Evolutionary conservation across 176 grass and related monocot genomes (phyloP).

Genomic region (Eremochloa ophiuroides): DNA sequence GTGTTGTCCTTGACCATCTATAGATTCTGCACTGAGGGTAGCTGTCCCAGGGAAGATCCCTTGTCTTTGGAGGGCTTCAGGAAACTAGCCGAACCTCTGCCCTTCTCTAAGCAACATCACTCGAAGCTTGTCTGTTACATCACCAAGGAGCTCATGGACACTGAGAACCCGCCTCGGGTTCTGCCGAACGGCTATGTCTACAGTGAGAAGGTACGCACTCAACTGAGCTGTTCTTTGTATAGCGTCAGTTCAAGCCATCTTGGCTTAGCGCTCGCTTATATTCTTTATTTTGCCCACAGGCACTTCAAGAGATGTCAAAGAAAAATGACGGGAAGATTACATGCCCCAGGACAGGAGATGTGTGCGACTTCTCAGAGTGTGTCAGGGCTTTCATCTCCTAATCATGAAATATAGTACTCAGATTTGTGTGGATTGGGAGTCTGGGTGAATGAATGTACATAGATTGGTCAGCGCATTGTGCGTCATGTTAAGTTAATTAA

Average conservation of each 20-base stretch:
- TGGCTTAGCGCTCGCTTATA: neutral
- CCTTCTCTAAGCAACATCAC: constrained; percentile 88
- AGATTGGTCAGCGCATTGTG: constrained; percentile 12
- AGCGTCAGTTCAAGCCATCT: neutral
- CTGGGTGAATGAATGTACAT: constrained; percentile 39
- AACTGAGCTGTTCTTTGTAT: neutral
- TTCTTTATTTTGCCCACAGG: constrained; percentile 47
- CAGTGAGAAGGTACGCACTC: constrained; percentile 60
- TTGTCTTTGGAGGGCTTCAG: constrained; percentile 71
- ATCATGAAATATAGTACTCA: neutral
- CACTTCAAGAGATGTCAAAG: constrained; percentile 89
- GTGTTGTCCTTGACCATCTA: constrained; percentile 47
- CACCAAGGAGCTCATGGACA: constrained; percentile 97
- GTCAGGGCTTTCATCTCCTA: constrained; percentile 86
- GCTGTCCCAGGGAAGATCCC: constrained; percentile 90
- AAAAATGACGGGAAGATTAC: constrained; percentile 77
- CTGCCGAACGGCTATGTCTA: constrained; percentile 94
- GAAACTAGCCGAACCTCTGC: constrained; percentile 79
- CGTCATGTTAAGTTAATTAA: constrained; percentile 30
- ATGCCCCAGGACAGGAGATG: constrained; percentile 71
- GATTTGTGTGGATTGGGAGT: neutral
- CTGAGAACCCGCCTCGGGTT: constrained; percentile 86
- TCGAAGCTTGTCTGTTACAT: constrained; percentile 97
- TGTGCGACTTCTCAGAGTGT: constrained; percentile 66
- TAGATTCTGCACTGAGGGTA: constrained; percentile 71